Base-by-base conservation (phyloP, 768 basidiomycete genomes). In the Kwoniella shandongensis region DNA sequence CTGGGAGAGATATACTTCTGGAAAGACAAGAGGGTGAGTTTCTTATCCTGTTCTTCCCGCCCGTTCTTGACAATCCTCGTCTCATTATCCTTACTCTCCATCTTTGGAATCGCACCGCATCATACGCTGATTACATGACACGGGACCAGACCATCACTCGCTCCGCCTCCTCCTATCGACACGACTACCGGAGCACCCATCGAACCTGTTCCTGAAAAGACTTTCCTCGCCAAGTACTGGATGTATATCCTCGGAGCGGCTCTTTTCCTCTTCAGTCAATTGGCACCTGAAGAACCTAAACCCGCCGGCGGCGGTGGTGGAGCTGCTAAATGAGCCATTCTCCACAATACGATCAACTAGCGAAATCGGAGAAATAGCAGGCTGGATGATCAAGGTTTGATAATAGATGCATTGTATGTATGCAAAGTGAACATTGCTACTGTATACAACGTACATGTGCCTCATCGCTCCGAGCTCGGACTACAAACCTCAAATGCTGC, bases 221-320 rank as follows among this genome's bases (percentile, higher is more conserved):
- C 84, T 11, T 89, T 92, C 76, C 54, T 91, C 39, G 87, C 89
- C 69, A 92, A 91, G 73, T 93, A 93, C 75, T 93, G 91, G 91
- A 80, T 91, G 76, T 91, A 91, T 66, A 82, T 89, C 35, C 78
- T 81, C 39, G 80, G 84, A 2, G 74, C 83, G 41, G 74, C 86
- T 10, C 69, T 87, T 17, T 82, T 84, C 41, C 44, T 57, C 13
- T 27, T 54, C 6, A 44, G 52, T 35, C 60, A 65, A 35, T 26
- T 69, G 30, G 67, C 49, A 11, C 62, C 62, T 11, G 66, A 59
- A 35, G 49, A 59, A n/a, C 59, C 63, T 17, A 46, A 36, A n/a
- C n/a, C n/a, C n/a, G n/a, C n/a, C n/a, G n/a, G n/a, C n/a, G n/a
- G n/a, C n/a, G n/a, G n/a, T n/a, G n/a, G n/a, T n/a, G 36, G 27